Conservation (phyloP, 768 basidiomycete genomes). For the Mycena indigotica region DNA sequence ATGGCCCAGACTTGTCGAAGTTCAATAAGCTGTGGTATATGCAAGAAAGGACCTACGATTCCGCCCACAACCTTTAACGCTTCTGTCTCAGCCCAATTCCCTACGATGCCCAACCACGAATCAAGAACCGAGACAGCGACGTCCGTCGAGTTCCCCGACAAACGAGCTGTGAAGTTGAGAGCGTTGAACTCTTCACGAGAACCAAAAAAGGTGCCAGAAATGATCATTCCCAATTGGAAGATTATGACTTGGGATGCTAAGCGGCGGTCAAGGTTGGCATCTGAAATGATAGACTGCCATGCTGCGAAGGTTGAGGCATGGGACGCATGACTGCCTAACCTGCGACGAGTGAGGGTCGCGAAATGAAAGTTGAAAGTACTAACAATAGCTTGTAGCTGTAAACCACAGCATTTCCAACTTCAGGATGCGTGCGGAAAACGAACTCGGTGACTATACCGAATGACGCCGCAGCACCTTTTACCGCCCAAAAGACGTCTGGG, state of each 20-base stretch:
- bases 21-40: background rate
- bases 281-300: conserved; percentile 16
- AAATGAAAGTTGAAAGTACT: background rate
- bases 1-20: conserved; percentile 10
- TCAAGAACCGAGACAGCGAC: conserved; percentile 13
- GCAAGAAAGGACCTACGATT: conserved; percentile 9
- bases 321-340: conserved; percentile 10
- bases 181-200: conserved; percentile 18
- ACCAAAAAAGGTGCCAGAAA: conserved; percentile 22
- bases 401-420: conserved; percentile 10
- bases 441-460: conserved; percentile 34
- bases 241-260: conserved; percentile 17
- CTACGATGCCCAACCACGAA: conserved; percentile 17
- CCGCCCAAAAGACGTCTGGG: conserved; percentile 22
- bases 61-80: conserved; percentile 15
- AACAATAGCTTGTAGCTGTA: background rate
- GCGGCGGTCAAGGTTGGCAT: conserved; percentile 19
- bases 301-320: conserved; percentile 13
- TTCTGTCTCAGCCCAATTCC: conserved; percentile 20
- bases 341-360: background rate
- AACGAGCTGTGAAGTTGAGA: conserved; percentile 8
- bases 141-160: conserved; percentile 4
- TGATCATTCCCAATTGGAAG: conserved; percentile 21
- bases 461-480: conserved; percentile 32
- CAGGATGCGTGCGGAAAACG: conserved; percentile 28